Base-by-base conservation (phyloP, 2,329 filamentous ascomycete genomes). In the Beauveria sp. region DNA sequence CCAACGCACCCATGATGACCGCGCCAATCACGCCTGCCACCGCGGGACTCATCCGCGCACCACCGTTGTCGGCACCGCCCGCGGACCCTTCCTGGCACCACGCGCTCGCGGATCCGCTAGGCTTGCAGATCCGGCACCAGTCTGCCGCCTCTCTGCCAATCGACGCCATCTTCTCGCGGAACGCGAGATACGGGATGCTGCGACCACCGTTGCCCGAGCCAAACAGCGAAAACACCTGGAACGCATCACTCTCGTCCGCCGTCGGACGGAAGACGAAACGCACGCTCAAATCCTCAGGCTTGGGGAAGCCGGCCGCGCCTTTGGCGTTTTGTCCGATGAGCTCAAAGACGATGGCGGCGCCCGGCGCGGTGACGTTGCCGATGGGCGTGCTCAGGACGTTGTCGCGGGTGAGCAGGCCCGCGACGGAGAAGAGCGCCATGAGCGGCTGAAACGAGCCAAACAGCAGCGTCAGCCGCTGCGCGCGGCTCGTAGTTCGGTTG, bases 261-360 rank as follows among this genome's bases (percentile, higher is more conserved):
- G 78, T 77, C 47, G 80, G 78, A 38, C 80, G 78, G 72, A 84
- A 86, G 3, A 81, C 70, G 68, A 86, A 84, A n/a, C 83, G 79
- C 5, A 86, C 78, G 61, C 72, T 76, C 18, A 86, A 72, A 22
- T 80, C 74, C 10, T 74, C 67, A 0, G 66, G 61, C 2, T 65
- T 52, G 0, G 77, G 76, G 62, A 62, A 63, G 26, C 28, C 65
- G 65, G 46, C 65, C 58, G 58, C 63, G 49, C 62, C 61, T 2
- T 40, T 12, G 3, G 65, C 49, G 22, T 71, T 62, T 18, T 71
- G 65, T 12, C 72, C 71, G 40, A 78, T 71, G 20, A 86, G 71
- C 75, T 96, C 92, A 70, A 95, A 92, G 0, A 83, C 78, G 81
- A 96, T 87, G 46, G 84, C 82, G 1, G 86, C 87, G 0, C 91